Evolutionary conservation across 192 early-diverging fungal species (phyloP).

Genomic region (Chytriomyces hyalinus): DNA sequence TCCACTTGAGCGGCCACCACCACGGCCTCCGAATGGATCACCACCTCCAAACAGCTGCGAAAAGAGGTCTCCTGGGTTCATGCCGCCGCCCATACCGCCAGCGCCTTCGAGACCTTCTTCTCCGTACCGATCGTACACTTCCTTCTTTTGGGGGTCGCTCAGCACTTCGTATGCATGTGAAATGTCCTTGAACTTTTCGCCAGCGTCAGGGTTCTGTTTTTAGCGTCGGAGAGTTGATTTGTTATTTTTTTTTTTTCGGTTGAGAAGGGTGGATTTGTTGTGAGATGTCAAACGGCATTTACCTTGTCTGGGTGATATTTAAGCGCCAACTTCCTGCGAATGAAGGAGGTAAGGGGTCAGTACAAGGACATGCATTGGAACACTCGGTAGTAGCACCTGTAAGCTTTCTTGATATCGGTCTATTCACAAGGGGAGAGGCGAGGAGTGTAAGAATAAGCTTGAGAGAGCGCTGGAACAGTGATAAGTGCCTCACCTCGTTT

Average conservation of each 20-base stretch:
- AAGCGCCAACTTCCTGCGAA: conserved; percentile 93
- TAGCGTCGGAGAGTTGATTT: background rate
- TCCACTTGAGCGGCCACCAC: conserved; percentile 71
- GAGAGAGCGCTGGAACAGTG: background rate
- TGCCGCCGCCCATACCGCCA: conserved; percentile 70
- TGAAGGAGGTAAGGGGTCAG: background rate
- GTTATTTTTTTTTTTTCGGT: background rate
- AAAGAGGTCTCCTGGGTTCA: conserved; percentile 94
- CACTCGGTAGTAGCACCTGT: conserved; percentile 3
- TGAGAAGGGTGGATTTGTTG: background rate
- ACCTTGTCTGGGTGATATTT: conserved; percentile 89
- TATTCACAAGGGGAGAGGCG: background rate
- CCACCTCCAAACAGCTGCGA: conserved; percentile 91
- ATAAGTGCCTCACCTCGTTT: conserved; percentile 57
- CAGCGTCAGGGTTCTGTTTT: conserved; percentile 80
- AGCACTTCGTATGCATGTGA: conserved; percentile 97
- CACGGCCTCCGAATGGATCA: conserved; percentile 49
- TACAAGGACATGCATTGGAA: background rate
- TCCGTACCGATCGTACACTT: conserved; percentile 92
- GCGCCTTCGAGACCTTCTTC: conserved; percentile 89
- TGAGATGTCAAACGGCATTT: background rate
- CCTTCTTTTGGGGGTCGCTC: conserved; percentile 87
- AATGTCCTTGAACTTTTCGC: conserved; percentile 97
- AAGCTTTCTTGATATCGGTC: conserved; percentile 92
- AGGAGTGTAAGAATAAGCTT: background rate